phyloP scores from a whole-genome alignment of 768 basidiomycete species.

The Russula earlei region DNA sequence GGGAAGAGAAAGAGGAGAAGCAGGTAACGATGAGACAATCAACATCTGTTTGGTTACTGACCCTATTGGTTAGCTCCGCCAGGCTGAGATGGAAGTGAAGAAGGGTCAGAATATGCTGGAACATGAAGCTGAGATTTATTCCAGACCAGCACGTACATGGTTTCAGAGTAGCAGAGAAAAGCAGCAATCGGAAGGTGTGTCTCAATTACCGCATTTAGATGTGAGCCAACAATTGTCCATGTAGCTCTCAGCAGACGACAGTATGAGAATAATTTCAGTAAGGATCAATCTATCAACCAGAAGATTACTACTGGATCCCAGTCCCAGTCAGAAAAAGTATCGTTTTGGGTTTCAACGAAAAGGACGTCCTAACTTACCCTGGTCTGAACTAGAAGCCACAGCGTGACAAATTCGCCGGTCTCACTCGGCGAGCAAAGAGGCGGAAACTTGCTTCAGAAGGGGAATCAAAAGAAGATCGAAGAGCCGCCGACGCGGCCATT shows the following conservation, averaged over 20 bases:
- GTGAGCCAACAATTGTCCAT: not conserved
- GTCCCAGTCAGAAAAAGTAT: conserved; percentile 30
- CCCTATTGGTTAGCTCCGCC: conserved; percentile 47
- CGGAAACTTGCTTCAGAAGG: conserved; percentile 80
- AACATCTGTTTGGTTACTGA: conserved; percentile 15
- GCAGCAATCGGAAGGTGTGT: conserved; percentile 61
- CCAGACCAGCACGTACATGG: conserved; percentile 95
- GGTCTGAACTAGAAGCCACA: conserved; percentile 42
- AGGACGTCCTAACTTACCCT: not conserved
- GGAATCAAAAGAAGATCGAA: conserved; percentile 55
- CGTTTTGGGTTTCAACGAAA: not conserved
- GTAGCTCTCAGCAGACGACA: conserved; percentile 68
- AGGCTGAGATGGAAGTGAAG: conserved; percentile 90
- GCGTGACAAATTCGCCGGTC: conserved; percentile 68
- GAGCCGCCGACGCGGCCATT: conserved; percentile 60
- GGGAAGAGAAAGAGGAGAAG: conserved; percentile 95
- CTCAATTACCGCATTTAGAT: not conserved
- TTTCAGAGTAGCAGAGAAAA: conserved; percentile 89
- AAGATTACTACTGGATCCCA: conserved; percentile 20
- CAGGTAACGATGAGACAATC: conserved; percentile 37
- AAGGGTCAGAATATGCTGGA: conserved; percentile 96
- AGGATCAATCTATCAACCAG: conserved; percentile 31
- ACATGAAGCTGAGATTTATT: conserved; percentile 86
- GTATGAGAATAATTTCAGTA: conserved; percentile 49
- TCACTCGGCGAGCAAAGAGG: conserved; percentile 81